Percentiles rank a stretch among this genome's conserved stretches.
These are phyloP conservation scores for Nephelium lappaceum DNA, from an alignment of 345 rosid genomes.

Conservation along the genomic window DNA sequence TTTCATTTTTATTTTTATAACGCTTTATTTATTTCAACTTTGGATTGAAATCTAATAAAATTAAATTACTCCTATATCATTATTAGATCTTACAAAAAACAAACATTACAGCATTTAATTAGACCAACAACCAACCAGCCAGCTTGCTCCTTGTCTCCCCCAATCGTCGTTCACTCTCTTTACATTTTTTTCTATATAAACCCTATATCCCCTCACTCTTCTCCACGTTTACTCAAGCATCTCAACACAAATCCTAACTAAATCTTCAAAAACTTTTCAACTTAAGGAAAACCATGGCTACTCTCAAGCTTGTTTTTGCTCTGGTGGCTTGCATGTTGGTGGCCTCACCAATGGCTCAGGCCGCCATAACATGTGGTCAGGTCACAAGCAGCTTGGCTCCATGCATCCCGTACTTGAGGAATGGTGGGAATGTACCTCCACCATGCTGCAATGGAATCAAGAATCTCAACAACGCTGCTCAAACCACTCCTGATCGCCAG, in stretches of 20 bases:
- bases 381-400: constrained; percentile 29
- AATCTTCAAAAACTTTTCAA: neutral
- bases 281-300: neutral
- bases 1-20: too few relatives aligned
- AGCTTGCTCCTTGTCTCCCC: too few relatives aligned
- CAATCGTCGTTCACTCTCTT: neutral
- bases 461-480: constrained; percentile 36
- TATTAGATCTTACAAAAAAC: too few relatives aligned
- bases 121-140: too few relatives aligned
- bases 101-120: too few relatives aligned
- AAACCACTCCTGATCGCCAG: constrained; percentile 54
- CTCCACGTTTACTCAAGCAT: constrained; percentile 32
- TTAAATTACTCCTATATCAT: too few relatives aligned
- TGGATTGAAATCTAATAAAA: too few relatives aligned
- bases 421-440: constrained; percentile 1
- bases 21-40: too few relatives aligned
- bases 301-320: constrained; percentile 24
- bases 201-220: neutral
- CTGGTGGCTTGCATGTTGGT: constrained; percentile 28
- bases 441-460: constrained; percentile 53
- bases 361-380: constrained; percentile 43
- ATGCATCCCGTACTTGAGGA: constrained; percentile 34
- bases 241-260: constrained; percentile 1
- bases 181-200: neutral
- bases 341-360: constrained; percentile 28